These are phyloP conservation scores for Pterulicium gracile DNA, from an alignment of 1,284 basidiomycete genomes.

Conservation along the genomic window DNA sequence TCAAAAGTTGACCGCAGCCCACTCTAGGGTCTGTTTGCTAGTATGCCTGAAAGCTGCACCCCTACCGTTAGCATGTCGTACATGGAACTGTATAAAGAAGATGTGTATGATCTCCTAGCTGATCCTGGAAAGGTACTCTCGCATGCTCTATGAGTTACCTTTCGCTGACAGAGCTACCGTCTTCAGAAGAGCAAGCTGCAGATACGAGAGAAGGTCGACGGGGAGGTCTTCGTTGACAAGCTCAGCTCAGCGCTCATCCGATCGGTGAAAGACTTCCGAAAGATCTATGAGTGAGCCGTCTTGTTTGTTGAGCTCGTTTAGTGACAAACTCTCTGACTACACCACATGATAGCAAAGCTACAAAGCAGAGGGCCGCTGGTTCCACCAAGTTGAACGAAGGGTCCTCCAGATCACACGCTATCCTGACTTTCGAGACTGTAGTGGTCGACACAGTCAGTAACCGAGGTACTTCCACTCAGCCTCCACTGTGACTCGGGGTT, in stretches of 20 bases:
- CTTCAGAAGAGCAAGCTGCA: constrained; percentile 52
- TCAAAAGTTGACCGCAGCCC: no score
- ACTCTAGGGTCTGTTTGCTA: constrained; percentile 44
- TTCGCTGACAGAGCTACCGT: constrained; percentile 26
- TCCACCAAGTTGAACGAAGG: constrained; percentile 70
- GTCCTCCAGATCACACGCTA: constrained; percentile 77
- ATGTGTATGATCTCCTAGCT: constrained; percentile 74
- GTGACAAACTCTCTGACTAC: no score
- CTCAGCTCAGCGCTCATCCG: constrained; percentile 41
- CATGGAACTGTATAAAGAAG: constrained; percentile 83
- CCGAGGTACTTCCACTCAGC: constrained; percentile 30
- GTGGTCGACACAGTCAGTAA: constrained; percentile 36
- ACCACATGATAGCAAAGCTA: constrained; percentile 53
- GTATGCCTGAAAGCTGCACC: no score
- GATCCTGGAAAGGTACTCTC: constrained; percentile 48
- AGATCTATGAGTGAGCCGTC: constrained; percentile 48
- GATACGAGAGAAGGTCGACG: constrained; percentile 61
- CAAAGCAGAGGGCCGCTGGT: constrained; percentile 70
- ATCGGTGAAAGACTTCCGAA: constrained; percentile 49
- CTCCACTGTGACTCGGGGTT: no score
- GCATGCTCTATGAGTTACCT: constrained; percentile 1
- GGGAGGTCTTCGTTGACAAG: constrained; percentile 73
- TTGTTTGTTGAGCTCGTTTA: no score
- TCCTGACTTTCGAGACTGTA: constrained; percentile 58
- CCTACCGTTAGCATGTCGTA: constrained; percentile 49